Evolutionary conservation across 2,329 filamentous ascomycete genomes (phyloP), one percentile per base, ranked within the genome.

Genomic region (Teratosphaeriaceae sp.): DNA sequence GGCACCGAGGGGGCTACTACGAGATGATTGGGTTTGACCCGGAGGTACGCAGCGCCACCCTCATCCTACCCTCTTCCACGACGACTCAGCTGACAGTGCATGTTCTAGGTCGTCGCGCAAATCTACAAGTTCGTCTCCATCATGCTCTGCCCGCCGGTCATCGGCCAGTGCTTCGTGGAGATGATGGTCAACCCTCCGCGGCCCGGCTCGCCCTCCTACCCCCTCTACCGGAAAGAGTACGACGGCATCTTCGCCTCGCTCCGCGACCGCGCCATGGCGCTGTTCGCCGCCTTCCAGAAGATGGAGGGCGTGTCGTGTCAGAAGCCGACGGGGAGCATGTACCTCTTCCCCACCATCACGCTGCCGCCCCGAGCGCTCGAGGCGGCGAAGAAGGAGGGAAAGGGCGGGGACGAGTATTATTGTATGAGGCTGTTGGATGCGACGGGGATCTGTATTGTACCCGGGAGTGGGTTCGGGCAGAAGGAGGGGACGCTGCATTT

Each of bases 51-150:
- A n/a, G n/a, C n/a, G n/a, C 18, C 20, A 12, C n/a, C 3, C 12
- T 7, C 26, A n/a, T n/a, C n/a, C n/a, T n/a, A n/a, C n/a, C n/a
- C n/a, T n/a, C n/a, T n/a, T n/a, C n/a, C n/a, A n/a, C n/a, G n/a
- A n/a, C 16, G 22, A 19, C 12, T 22, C 19, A 38, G 15, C 19
- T 30, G 4, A 29, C 19, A 37, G 16, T 20, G n/a, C n/a, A n/a
- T n/a, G n/a, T 24, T 4, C 15, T 75, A 85, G 59, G 92, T 98
- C 52, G 83, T 86, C 61, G 86, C 84, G 52, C 84, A 97, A 72
- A 89, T 98, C 66, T 97, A 97, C 80, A 98, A 98, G 73, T 95
- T 95, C 65, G 85, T 97, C 61, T 92, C 85, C 65, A 97, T 98
- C 71, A 90, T 86, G 71, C 82, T 98, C 54, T 98, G 92, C 70